These are phyloP conservation scores for Cucurbita argyrosperma DNA, from an alignment of 306 rosid species.

Conservation along the genomic window DNA sequence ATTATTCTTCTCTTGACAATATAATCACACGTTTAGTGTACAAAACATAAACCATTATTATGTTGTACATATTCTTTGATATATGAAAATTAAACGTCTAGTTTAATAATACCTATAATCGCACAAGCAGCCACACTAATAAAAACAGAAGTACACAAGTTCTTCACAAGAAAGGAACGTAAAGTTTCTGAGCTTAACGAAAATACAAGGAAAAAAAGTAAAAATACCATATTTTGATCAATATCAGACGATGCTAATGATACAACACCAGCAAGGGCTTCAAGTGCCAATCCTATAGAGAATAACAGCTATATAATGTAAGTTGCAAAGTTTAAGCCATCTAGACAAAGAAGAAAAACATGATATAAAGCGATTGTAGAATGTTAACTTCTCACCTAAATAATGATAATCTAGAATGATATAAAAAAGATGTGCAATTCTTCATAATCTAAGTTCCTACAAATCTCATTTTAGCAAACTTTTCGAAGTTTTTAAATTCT, in stretches of 20 bases:
- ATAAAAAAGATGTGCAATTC: background rate
- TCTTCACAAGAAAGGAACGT: background rate
- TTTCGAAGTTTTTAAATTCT: background rate
- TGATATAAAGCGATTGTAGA: background rate
- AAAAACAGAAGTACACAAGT: background rate
- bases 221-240: conserved; percentile 55
- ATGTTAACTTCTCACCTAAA: background rate
- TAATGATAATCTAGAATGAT: background rate
- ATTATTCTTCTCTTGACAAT: too few species aligned
- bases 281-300: conserved; percentile 73
- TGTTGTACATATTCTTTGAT: too few species aligned
- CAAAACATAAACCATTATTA: too few species aligned
- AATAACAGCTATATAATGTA: background rate
- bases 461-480: background rate
- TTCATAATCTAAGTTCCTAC: background rate
- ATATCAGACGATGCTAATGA: conserved; percentile 75
- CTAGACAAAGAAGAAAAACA: background rate
- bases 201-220: background rate
- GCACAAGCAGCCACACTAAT: background rate
- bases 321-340: background rate
- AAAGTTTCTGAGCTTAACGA: background rate
- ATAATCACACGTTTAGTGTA: too few species aligned
- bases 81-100: too few species aligned
- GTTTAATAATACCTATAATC: background rate
- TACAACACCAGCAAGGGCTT: conserved; percentile 83